These are phyloP conservation scores for Pyronema omphalodes DNA, from an alignment of 495 filamentous ascomycete genomes.

Conservation along the genomic window DNA sequence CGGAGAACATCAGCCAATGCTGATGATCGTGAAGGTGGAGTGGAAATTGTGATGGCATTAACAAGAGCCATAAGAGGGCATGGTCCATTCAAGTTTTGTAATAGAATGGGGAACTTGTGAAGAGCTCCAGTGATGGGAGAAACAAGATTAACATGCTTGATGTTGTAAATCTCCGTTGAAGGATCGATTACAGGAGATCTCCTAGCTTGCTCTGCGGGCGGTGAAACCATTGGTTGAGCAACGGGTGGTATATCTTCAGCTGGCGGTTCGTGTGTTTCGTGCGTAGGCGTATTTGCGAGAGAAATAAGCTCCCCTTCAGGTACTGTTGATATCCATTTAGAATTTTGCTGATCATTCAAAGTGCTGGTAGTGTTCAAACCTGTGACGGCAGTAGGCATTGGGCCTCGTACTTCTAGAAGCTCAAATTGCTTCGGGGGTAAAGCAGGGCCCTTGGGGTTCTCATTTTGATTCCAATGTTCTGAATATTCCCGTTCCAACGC, in stretches of 20 bases:
- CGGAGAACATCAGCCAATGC: conserved; percentile 57
- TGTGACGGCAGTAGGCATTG: background rate
- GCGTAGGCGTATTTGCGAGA: background rate
- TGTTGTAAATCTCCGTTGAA: conserved; percentile 21
- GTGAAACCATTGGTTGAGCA: background rate
- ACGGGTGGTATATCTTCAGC: background rate
- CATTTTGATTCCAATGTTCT: conserved; percentile 12
- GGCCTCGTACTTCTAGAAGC: background rate
- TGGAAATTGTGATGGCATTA: conserved; percentile 72
- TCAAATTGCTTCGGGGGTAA: conserved; percentile 1
- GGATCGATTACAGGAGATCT: conserved; percentile 3
- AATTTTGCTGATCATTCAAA: background rate
- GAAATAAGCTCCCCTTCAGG: background rate
- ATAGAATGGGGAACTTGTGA: conserved; percentile 54
- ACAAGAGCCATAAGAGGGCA: conserved; percentile 87
- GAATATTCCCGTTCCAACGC: conserved; percentile 18
- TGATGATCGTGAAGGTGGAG: conserved; percentile 42
- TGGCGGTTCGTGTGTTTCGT: background rate
- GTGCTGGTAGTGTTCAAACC: background rate
- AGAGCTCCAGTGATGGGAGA: conserved; percentile 21
- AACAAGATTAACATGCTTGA: conserved; percentile 18
- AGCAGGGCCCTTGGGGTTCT: background rate
- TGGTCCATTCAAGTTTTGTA: conserved; percentile 85
- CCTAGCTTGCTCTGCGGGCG: background rate
- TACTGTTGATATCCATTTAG: too few relatives aligned